phyloP scores from a whole-genome alignment of 306 rosid genomes.

The Luffa acutangula region DNA sequence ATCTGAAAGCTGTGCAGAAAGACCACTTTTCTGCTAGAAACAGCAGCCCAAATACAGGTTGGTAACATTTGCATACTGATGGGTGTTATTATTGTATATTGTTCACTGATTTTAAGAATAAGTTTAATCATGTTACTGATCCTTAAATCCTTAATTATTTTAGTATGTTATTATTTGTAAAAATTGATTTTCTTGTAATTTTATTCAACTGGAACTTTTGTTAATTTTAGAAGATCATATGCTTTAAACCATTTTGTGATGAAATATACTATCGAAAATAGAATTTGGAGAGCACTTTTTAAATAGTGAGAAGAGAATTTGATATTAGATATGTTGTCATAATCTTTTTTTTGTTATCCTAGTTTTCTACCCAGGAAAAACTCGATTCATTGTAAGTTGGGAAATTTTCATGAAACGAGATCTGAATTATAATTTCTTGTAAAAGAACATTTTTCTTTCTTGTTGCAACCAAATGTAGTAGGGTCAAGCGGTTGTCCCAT shows the following conservation, averaged over 20 bases:
- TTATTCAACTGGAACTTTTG: background rate
- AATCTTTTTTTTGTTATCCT: background rate
- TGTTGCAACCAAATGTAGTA: no score
- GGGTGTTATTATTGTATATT: background rate
- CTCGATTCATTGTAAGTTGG: background rate
- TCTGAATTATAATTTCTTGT: background rate
- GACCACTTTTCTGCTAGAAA: background rate
- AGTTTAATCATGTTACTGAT: background rate
- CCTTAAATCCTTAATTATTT: background rate
- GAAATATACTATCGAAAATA: background rate
- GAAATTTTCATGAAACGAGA: background rate
- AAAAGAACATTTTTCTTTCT: background rate
- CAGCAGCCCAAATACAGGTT: background rate
- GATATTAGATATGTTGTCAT: no score
- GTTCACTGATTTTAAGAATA: background rate
- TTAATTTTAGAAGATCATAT: background rate
- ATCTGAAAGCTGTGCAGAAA: background rate
- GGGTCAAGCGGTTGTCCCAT: no score
- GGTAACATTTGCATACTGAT: background rate
- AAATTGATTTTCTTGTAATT: background rate
- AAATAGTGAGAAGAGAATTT: background rate
- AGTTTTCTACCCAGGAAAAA: background rate
- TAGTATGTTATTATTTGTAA: background rate
- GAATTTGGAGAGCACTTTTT: background rate
- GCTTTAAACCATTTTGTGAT: background rate